Evolutionary conservation across 352 stramenopile genomes (phyloP), one percentile per base, ranked within the genome.

Genomic region (Globisporangium alternatum): DNA sequence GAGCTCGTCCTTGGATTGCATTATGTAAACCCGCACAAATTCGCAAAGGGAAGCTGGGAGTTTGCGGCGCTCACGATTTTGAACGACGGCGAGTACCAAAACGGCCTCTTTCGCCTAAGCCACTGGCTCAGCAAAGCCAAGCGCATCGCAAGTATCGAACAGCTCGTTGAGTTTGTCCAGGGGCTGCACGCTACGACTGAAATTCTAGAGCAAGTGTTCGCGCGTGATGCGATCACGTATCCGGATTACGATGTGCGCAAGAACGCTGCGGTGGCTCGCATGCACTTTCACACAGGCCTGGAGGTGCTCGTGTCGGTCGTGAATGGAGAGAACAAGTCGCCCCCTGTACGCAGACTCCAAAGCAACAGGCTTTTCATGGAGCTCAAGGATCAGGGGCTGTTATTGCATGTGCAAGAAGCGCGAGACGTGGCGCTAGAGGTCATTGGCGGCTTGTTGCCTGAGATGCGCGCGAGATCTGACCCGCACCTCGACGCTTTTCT

Each of bases 1-100:
- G 47, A 31, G 12, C 6, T 9, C 12, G 28, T 21, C 10, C n/a
- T 30, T 12, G 47, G 21, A 28, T 35, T 54, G 48, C 19, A 54
- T 19, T 54, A 10, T 17, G 37, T 37, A 8, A 60, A 25, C 25
- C 47, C 56, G 49, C 53, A 30, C 15, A 41, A 22, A 22, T 78
- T 74, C 25, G 64, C 64, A 41, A 31, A 37, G 9, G 78, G 78
- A 5, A 86, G 76, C 41, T 89, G 80, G 80, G 76, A 86, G 45
- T 86, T 86, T 68, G 80, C 71, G 15, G 71, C 71, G 2, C 62
- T 72, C 17, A 78, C 72, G 5, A 86, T 89, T 60, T 60, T 60
- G n/a, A 74, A 83, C 45, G 80, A 88, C 44, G 75, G 67, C 6
- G 65, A 72, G n/a, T 89, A 89, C 55, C 80, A 89, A 64, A 48